These are phyloP conservation scores for Beauveria scarabaeidicola DNA, from an alignment of 2,329 filamentous ascomycete genomes.

Conservation along the genomic window DNA sequence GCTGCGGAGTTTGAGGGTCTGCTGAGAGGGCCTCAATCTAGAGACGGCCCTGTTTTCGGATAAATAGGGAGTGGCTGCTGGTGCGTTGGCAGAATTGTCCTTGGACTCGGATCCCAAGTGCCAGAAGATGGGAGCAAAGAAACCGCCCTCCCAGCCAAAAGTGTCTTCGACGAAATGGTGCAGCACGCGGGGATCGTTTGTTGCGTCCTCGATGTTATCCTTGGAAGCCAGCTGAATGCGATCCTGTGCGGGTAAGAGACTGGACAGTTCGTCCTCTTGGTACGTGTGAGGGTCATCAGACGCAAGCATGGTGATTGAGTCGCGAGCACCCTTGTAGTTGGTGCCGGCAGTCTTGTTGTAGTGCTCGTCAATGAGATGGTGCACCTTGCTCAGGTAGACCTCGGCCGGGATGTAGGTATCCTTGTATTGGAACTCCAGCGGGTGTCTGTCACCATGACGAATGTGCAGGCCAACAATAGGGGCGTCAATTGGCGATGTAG, in stretches of 20 bases:
- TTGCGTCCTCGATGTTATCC: constrained; percentile 32
- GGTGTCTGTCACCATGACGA: constrained; percentile 70
- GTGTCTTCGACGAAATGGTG: constrained; percentile 65
- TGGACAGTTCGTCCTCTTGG: constrained; percentile 52
- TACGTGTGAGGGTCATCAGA: constrained; percentile 77
- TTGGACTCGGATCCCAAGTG: constrained; percentile 51
- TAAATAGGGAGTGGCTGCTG: constrained; percentile 18
- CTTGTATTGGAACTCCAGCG: constrained; percentile 67
- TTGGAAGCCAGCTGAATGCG: constrained; percentile 69
- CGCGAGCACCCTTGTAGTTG: constrained; percentile 22
- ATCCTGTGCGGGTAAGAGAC: constrained; percentile 58
- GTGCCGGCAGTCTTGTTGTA: constrained; percentile 35
- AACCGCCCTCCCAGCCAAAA: constrained; percentile 82
- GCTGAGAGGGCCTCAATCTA: constrained; percentile 31
- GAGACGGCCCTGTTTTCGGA: constrained; percentile 18
- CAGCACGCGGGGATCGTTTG: constrained; percentile 40
- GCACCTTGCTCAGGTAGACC: constrained; percentile 54
- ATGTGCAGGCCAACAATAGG: constrained; percentile 63
- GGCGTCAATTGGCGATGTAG: constrained; percentile 29
- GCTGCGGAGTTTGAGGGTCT: constrained; percentile 60
- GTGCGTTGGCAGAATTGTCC: constrained; percentile 29
- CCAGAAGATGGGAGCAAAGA: constrained; percentile 76
- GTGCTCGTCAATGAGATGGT: constrained; percentile 42
- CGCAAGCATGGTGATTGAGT: constrained; percentile 54
- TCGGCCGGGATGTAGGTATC: constrained; percentile 70